Evolutionary conservation across 2,329 filamentous ascomycete species (phyloP).

Genomic region (Claviceps sp.): DNA sequence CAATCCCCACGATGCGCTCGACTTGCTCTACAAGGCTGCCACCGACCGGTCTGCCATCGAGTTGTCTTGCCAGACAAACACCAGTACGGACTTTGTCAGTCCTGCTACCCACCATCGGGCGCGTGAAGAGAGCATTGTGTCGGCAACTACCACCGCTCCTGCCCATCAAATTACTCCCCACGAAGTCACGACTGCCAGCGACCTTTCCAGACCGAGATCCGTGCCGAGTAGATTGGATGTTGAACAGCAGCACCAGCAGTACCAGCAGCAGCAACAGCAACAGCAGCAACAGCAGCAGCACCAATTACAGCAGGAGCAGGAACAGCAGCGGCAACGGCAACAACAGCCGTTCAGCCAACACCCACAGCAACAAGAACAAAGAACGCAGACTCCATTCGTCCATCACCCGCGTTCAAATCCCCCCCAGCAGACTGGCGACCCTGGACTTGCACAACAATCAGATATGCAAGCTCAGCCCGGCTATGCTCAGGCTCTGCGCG

Average conservation of each 20-base stretch:
- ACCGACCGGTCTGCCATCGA: slow-evolving; percentile 40
- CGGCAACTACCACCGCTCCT: slow-evolving; percentile 10
- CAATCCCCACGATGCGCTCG: slow-evolving; percentile 83
- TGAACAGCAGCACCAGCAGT: slow-evolving; percentile 2
- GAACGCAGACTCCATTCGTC: background rate
- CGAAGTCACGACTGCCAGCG: slow-evolving; percentile 1
- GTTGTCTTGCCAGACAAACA: slow-evolving; percentile 5
- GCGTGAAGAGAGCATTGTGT: slow-evolving; percentile 17
- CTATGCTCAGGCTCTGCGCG: slow-evolving; percentile 58
- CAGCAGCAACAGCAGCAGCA: background rate
- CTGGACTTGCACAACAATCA: slow-evolving; percentile 29
- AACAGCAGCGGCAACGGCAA: background rate
- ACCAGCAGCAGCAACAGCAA: background rate
- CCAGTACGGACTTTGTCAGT: slow-evolving; percentile 9
- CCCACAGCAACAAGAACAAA: background rate
- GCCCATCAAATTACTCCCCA: slow-evolving; percentile 9
- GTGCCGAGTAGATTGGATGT: slow-evolving; percentile 7
- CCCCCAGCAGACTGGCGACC: slow-evolving; percentile 28
- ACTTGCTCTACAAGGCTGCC: slow-evolving; percentile 79
- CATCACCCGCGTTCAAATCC: background rate
- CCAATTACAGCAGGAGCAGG: background rate
- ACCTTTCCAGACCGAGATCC: slow-evolving; percentile 5
- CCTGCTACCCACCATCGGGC: slow-evolving; percentile 15
- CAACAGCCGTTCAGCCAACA: background rate
- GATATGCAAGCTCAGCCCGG: slow-evolving; percentile 36